Conservation (phyloP, 805 yeast species). For the Schizosaccharomyces pombe region DNA sequence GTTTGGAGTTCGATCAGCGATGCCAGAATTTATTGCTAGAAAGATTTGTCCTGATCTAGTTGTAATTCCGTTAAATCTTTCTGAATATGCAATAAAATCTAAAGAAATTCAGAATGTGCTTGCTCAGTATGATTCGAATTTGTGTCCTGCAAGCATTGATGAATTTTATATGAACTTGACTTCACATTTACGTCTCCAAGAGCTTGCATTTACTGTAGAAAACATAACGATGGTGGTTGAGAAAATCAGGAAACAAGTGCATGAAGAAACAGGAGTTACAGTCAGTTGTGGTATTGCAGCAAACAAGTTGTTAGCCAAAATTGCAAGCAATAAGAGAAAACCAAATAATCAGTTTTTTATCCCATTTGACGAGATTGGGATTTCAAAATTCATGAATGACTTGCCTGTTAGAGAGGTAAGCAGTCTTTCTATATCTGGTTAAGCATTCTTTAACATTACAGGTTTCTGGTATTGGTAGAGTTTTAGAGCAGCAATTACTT, state of each 20-base stretch:
- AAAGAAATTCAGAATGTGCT: constrained; percentile 38
- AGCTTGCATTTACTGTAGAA: not conserved
- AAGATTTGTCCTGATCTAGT: constrained; percentile 41
- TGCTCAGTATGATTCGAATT: constrained; percentile 20
- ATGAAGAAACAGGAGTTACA: constrained; percentile 28
- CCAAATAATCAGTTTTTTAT: constrained; percentile 12
- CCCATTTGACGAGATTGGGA: constrained; percentile 6
- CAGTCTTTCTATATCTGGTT: not conserved
- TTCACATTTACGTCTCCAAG: not conserved
- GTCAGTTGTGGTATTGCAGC: constrained; percentile 60
- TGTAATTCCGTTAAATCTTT: constrained; percentile 49
- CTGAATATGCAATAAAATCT: constrained; percentile 43
- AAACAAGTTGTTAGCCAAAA: constrained; percentile 16
- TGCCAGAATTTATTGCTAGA: constrained; percentile 60
- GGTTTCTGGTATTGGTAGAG: constrained; percentile 12
- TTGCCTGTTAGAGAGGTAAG: constrained; percentile 11
- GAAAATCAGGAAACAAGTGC: constrained; percentile 22
- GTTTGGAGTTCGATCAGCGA: constrained; percentile 63
- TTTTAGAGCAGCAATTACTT: constrained; percentile 12
- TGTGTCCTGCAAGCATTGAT: constrained; percentile 49
- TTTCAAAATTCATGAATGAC: constrained; percentile 9
- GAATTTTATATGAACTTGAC: constrained; percentile 12
- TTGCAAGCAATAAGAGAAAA: constrained; percentile 12
- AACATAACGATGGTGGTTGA: constrained; percentile 11
- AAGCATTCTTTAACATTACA: not conserved